A percentile compares a stretch with the other conserved stretches of the same genome.
phyloP scores from a whole-genome alignment of 2,329 filamentous ascomycete genomes.

The Aaosphaeria arxii region DNA sequence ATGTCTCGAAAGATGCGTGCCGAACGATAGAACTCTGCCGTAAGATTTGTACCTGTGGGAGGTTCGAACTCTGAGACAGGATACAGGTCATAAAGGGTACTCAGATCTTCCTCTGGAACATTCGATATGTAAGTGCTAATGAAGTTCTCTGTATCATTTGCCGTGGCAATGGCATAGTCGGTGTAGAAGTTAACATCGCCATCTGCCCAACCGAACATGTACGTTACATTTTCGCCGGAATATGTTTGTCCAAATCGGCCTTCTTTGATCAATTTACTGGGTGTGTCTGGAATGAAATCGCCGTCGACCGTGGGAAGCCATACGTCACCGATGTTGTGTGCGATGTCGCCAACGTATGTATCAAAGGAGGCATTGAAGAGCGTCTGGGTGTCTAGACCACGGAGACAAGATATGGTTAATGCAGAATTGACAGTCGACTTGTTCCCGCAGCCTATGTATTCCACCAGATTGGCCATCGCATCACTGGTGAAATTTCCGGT shows the following conservation, averaged over 20 bases:
- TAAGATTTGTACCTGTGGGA: slow-evolving; percentile 38
- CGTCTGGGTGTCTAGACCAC: slow-evolving; percentile 40
- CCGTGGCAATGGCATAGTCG: slow-evolving; percentile 37
- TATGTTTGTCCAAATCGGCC: slow-evolving; percentile 43
- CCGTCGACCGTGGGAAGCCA: slow-evolving; percentile 52
- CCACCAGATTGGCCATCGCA: slow-evolving; percentile 45
- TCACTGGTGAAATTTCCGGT: slow-evolving; percentile 47
- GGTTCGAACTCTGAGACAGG: slow-evolving; percentile 43
- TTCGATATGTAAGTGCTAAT: slow-evolving; percentile 40
- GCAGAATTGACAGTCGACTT: slow-evolving; percentile 36
- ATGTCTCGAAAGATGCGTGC: slow-evolving; percentile 53
- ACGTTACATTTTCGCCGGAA: slow-evolving; percentile 1
- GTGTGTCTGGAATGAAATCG: slow-evolving; percentile 48
- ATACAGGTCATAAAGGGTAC: slow-evolving; percentile 30
- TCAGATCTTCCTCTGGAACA: slow-evolving; percentile 25
- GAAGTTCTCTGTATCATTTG: slow-evolving; percentile 40
- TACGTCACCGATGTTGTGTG: slow-evolving; percentile 45
- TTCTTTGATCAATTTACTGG: slow-evolving; percentile 40
- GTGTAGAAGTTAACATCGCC: slow-evolving; percentile 47
- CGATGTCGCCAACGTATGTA: slow-evolving; percentile 40
- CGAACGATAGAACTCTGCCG: slow-evolving; percentile 50
- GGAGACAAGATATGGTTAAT: slow-evolving; percentile 48
- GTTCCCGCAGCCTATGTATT: slow-evolving; percentile 44
- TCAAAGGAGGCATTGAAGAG: slow-evolving; percentile 46
- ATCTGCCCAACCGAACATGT: slow-evolving; percentile 46